Percentiles rank a stretch among this genome's conserved stretches.
phyloP scores from a whole-genome alignment of 2,329 filamentous ascomycete genomes.

The Penicillium glabrum region DNA sequence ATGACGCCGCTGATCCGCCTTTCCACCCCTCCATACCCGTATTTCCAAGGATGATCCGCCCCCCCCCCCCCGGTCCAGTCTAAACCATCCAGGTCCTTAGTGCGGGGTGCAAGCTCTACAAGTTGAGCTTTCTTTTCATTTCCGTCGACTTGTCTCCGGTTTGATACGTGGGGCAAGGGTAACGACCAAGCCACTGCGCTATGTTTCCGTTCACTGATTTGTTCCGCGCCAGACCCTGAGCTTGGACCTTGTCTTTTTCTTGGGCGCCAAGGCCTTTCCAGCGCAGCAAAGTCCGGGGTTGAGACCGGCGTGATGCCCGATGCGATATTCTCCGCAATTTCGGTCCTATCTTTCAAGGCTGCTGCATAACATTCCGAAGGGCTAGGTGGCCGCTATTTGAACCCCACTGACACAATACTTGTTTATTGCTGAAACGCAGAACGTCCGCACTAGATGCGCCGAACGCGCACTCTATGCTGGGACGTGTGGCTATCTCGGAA shows the following conservation, averaged over 20 bases:
- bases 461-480: not conserved
- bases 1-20: conserved; percentile 12
- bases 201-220: not conserved
- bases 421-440: not conserved
- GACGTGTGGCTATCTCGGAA: conserved; percentile 12
- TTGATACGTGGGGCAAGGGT: not conserved
- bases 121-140: not conserved
- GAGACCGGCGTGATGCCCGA: conserved; percentile 1
- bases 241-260: not conserved
- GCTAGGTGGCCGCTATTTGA: not conserved
- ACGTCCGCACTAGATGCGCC: not conserved
- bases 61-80: not conserved
- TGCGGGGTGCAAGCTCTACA: conserved; percentile 9
- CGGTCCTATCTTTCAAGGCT: not conserved
- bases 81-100: not conserved
- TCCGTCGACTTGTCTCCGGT: not conserved
- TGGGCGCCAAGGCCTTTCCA: not conserved
- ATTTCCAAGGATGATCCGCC: not conserved
- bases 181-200: not conserved
- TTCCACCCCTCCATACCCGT: not conserved
- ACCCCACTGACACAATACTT: not conserved
- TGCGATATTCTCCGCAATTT: not conserved
- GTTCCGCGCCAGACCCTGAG: not conserved
- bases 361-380: not conserved
- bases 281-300: not conserved